Evolutionary conservation across 2,329 filamentous ascomycete species (phyloP).

Genomic region (Aureobasidium vineae): DNA sequence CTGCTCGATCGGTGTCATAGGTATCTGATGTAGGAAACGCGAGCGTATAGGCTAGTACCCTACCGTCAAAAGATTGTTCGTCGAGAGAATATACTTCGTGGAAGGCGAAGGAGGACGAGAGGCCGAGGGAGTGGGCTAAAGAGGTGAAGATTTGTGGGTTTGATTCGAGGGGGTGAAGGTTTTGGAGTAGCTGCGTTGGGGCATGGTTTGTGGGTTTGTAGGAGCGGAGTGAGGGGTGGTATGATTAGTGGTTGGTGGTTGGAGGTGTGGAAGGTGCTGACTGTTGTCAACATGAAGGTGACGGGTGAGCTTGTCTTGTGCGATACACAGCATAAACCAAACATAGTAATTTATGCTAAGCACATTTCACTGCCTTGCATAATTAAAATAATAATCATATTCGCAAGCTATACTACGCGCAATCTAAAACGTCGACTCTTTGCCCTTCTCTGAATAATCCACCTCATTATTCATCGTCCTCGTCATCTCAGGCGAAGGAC

Average conservation of each 20-base stretch:
- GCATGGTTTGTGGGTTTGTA: not conserved
- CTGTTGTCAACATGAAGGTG: not conserved
- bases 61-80: not conserved
- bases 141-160: slow-evolving; percentile 4
- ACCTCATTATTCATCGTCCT: slow-evolving; percentile 2
- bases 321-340: not conserved
- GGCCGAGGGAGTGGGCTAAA: not conserved
- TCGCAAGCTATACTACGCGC: no score
- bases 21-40: not conserved
- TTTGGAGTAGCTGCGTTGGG: slow-evolving; percentile 1
- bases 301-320: not conserved
- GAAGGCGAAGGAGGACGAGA: not conserved
- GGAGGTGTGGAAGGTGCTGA: not conserved
- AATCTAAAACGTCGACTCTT: not conserved
- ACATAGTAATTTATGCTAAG: not conserved
- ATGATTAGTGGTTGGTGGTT: not conserved
- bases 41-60: not conserved
- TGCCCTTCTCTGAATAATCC: slow-evolving; percentile 13
- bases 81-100: not conserved
- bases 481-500: not conserved
- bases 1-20: not conserved
- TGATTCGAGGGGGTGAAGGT: not conserved
- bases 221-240: not conserved
- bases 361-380: not conserved
- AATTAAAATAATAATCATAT: not conserved